A percentile compares a stretch with the other conserved stretches of the same genome.
These are phyloP conservation scores for Torulaspora gathmanii DNA, from an alignment of 805 yeast genomes.

Conservation along the genomic window DNA sequence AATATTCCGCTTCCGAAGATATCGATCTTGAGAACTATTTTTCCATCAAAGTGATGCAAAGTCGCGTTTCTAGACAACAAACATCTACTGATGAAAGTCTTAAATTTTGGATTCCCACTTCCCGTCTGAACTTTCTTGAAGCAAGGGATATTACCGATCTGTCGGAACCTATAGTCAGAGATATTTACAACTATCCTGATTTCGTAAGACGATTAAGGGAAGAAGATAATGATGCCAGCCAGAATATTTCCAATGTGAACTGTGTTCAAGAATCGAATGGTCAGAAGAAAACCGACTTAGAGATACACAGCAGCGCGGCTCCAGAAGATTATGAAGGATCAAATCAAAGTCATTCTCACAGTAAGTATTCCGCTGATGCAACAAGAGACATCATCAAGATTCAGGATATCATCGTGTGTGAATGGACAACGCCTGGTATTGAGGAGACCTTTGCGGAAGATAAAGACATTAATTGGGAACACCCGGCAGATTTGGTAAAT, in stretches of 20 bases:
- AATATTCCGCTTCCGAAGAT: slow-evolving; percentile 15
- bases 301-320: background rate
- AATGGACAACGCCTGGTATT: slow-evolving; percentile 53
- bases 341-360: too few relatives aligned
- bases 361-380: background rate
- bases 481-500: slow-evolving; percentile 47
- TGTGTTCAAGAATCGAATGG: background rate
- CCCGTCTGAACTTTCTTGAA: slow-evolving; percentile 15
- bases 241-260: background rate
- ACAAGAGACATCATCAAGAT: slow-evolving; percentile 24
- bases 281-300: background rate
- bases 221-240: background rate
- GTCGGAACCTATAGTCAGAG: slow-evolving; percentile 19
- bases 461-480: slow-evolving; percentile 53
- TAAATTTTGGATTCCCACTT: slow-evolving; percentile 27
- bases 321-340: background rate
- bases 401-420: slow-evolving; percentile 52
- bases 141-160: slow-evolving; percentile 18
- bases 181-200: slow-evolving; percentile 25
- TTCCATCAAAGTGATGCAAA: slow-evolving; percentile 21
- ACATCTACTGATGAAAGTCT: background rate
- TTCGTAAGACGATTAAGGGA: background rate
- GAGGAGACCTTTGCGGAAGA: slow-evolving; percentile 51
- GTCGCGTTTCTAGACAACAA: background rate
- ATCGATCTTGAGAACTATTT: slow-evolving; percentile 16